A percentile compares a stretch with the other conserved stretches of the same genome.
Evolutionary conservation across 2,329 filamentous ascomycete genomes (phyloP).

Genomic region (Fusarium solani-melongenae): DNA sequence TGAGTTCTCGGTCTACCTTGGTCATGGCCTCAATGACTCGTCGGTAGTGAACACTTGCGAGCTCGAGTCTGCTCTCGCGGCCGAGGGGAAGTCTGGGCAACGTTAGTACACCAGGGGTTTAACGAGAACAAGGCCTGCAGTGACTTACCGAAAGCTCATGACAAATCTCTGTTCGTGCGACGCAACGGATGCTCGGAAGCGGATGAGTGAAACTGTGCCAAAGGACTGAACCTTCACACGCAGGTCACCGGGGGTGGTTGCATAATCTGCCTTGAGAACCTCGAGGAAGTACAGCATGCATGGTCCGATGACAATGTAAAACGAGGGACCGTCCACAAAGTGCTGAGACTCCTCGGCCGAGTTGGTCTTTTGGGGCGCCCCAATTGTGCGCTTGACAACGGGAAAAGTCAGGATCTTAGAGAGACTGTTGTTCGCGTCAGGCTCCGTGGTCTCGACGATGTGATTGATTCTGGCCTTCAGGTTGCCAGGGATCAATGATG

Average conservation of each 20-base stretch:
- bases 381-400: constrained; percentile 60
- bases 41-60: constrained; percentile 65
- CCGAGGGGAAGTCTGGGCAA: constrained; percentile 54
- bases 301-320: constrained; percentile 65
- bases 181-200: constrained; percentile 61
- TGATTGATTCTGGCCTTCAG: constrained; percentile 59
- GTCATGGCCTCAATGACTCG: constrained; percentile 65
- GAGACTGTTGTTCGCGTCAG: constrained; percentile 40
- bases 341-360: constrained; percentile 58
- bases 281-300: constrained; percentile 65
- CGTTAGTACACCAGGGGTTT: constrained; percentile 15
- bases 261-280: constrained; percentile 58
- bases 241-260: constrained; percentile 57
- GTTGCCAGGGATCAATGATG: constrained; percentile 57
- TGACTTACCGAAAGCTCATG: constrained; percentile 63
- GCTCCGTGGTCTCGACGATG: constrained; percentile 59
- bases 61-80: constrained; percentile 58
- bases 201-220: constrained; percentile 64
- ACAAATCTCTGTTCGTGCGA: constrained; percentile 67
- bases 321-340: constrained; percentile 61
- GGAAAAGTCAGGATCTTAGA: constrained; percentile 59
- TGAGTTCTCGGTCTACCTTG: constrained; percentile 65
- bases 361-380: constrained; percentile 52
- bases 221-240: constrained; percentile 61
- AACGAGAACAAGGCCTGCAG: background rate